Conservation (phyloP, 2,329 filamentous ascomycete genomes). For the Emmonsia crescens region DNA sequence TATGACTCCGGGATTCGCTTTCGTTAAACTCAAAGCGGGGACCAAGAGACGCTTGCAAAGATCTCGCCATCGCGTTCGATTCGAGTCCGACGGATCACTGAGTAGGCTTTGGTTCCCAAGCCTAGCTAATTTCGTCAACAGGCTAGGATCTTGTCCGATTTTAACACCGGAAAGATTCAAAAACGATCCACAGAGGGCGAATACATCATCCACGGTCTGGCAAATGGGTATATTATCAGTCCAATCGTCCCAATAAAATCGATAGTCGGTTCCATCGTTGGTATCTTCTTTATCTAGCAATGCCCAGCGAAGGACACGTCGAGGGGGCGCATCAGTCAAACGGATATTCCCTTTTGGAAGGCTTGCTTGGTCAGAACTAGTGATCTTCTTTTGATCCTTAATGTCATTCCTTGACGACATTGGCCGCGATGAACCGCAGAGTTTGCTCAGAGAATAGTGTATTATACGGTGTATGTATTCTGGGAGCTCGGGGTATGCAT, state of each 20-base stretch:
- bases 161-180: slow-evolving; percentile 78
- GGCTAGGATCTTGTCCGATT: slow-evolving; percentile 69
- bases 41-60: slow-evolving; percentile 75
- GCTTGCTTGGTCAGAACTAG: slow-evolving; percentile 53
- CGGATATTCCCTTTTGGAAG: slow-evolving; percentile 59
- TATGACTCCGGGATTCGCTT: slow-evolving; percentile 70
- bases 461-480: slow-evolving; percentile 76
- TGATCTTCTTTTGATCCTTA: slow-evolving; percentile 40
- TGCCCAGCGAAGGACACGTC: slow-evolving; percentile 69
- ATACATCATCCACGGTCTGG: slow-evolving; percentile 80
- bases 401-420: slow-evolving; percentile 31
- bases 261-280: slow-evolving; percentile 64
- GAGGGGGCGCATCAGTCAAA: slow-evolving; percentile 47
- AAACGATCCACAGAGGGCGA: slow-evolving; percentile 72
- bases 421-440: slow-evolving; percentile 49
- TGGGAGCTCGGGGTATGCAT: slow-evolving; percentile 70
- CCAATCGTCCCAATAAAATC: slow-evolving; percentile 98
- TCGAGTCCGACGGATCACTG: slow-evolving; percentile 58
- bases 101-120: slow-evolving; percentile 69
- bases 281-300: slow-evolving; percentile 67
- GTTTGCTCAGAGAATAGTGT: slow-evolving; percentile 67
- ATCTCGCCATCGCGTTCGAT: slow-evolving; percentile 70
- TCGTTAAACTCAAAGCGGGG: slow-evolving; percentile 76
- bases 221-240: slow-evolving; percentile 85
- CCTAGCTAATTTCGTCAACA: slow-evolving; percentile 71